Conservation (phyloP, 1,139 yeast genomes). For the Saccharomyces hybrid region DNA sequence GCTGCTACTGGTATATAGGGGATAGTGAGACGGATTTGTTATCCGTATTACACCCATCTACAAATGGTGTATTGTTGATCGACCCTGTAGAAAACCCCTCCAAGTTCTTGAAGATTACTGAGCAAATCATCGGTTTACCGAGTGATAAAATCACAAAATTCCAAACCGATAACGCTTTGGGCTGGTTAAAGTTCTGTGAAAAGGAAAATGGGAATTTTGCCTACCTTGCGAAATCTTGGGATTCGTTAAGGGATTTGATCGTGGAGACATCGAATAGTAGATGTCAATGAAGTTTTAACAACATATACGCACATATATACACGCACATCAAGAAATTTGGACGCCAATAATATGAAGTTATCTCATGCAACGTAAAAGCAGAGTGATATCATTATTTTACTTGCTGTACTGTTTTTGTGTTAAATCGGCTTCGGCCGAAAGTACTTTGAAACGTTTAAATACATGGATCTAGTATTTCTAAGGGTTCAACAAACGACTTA, state of each 20-base stretch:
- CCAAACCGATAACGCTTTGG: not conserved
- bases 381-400: not conserved
- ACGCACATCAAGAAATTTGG: too few species aligned
- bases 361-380: not conserved
- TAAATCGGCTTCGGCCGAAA: not conserved
- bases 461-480: not conserved
- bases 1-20: conserved; percentile 26
- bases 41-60: conserved; percentile 22
- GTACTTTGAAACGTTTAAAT: not conserved
- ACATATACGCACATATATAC: not conserved
- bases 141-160: conserved; percentile 4
- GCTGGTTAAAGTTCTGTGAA: not conserved
- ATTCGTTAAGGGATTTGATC: not conserved
- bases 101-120: conserved; percentile 16
- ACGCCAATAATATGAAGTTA: too few species aligned
- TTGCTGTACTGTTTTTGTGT: not conserved
- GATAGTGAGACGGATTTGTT: conserved; percentile 31
- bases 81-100: conserved; percentile 24
- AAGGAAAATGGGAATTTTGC: not conserved
- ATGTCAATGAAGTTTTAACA: not conserved
- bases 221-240: not conserved
- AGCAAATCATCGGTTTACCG: conserved; percentile 13
- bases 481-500: not conserved
- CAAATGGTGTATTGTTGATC: conserved; percentile 24
- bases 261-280: not conserved